A percentile compares a stretch with the other conserved stretches of the same genome.
These are phyloP conservation scores for Sporopachydermia lactativora DNA, from an alignment of 805 yeast species.

Conservation along the genomic window DNA sequence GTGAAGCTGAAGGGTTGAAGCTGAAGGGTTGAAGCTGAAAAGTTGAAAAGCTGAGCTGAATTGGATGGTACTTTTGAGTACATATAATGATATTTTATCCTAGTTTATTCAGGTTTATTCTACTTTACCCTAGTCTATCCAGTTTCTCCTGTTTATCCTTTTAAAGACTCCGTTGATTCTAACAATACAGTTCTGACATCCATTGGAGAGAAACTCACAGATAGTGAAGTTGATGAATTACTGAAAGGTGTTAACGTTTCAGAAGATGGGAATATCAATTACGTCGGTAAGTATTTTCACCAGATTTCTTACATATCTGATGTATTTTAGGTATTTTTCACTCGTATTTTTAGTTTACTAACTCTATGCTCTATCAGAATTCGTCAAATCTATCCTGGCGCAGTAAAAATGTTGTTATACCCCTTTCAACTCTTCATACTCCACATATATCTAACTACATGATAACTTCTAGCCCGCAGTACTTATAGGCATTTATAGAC, in stretches of 20 bases:
- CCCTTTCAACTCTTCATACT: slow-evolving; percentile 3
- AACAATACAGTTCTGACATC: slow-evolving; percentile 63
- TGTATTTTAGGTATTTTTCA: background rate
- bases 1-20: too few species aligned
- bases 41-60: too few species aligned
- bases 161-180: too few species aligned
- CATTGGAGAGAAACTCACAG: slow-evolving; percentile 86
- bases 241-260: slow-evolving; percentile 91
- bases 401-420: slow-evolving; percentile 32
- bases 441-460: too few species aligned
- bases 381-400: slow-evolving; percentile 84
- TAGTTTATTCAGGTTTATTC: too few species aligned
- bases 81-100: too few species aligned
- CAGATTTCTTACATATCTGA: background rate
- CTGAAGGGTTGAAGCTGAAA: too few species aligned
- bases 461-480: too few species aligned
- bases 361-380: slow-evolving; percentile 26
- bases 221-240: slow-evolving; percentile 88
- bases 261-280: slow-evolving; percentile 88
- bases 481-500: too few species aligned
- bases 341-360: background rate
- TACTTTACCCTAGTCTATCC: too few species aligned
- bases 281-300: slow-evolving; percentile 34
- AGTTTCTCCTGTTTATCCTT: too few species aligned
- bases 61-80: too few species aligned